Conservation (phyloP, 805 yeast genomes). For the Tetrapisispora phaffii region DNA sequence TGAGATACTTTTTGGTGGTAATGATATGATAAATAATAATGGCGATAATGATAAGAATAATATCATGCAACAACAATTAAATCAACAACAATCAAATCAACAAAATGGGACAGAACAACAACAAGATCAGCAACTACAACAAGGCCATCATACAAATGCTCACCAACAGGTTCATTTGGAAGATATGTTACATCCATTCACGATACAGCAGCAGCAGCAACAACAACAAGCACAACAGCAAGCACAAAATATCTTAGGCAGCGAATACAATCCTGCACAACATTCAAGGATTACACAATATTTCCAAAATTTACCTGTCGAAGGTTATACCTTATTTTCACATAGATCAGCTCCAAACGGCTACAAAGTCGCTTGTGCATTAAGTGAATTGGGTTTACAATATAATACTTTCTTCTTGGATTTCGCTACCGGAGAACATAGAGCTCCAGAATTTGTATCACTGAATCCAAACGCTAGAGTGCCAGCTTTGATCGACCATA, state of each 20-base stretch:
- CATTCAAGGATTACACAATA: slow-evolving; percentile 57
- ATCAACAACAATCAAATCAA: slow-evolving; percentile 16
- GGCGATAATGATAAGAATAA: background rate
- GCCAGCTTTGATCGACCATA: slow-evolving; percentile 88
- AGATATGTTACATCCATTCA: slow-evolving; percentile 13
- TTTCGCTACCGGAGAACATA: slow-evolving; percentile 80
- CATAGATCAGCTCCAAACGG: slow-evolving; percentile 94
- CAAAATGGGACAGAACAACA: slow-evolving; percentile 9
- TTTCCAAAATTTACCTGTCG: slow-evolving; percentile 64
- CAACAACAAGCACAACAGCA: slow-evolving; percentile 10
- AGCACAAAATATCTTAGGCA: slow-evolving; percentile 17
- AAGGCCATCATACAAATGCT: slow-evolving; percentile 13
- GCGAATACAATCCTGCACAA: slow-evolving; percentile 29
- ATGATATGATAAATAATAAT: background rate
- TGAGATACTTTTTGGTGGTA: slow-evolving; percentile 5
- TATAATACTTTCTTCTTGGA: slow-evolving; percentile 79
- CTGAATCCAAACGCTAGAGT: slow-evolving; percentile 93
- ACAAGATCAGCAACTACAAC: slow-evolving; percentile 14
- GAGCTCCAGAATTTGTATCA: slow-evolving; percentile 89
- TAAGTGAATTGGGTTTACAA: slow-evolving; percentile 70
- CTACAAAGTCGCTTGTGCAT: slow-evolving; percentile 84
- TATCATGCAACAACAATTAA: slow-evolving; percentile 16
- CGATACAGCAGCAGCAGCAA: slow-evolving; percentile 2
- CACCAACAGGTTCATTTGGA: slow-evolving; percentile 22
- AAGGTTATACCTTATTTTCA: slow-evolving; percentile 74